phyloP scores from a whole-genome alignment of 2,329 filamentous ascomycete genomes.

The Phialocephala subalpina region DNA sequence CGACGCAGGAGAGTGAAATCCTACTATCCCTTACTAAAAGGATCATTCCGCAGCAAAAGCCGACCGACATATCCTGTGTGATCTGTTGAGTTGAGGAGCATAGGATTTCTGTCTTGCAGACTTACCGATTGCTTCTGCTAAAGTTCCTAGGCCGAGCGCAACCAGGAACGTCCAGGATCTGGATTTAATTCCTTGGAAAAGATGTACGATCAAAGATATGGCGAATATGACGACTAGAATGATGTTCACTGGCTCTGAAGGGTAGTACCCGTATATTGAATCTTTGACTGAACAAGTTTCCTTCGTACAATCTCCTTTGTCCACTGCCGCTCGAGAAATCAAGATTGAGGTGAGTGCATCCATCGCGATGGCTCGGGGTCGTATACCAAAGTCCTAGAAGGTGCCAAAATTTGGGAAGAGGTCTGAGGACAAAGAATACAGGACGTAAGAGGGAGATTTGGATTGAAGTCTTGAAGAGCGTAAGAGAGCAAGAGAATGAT shows the following conservation, averaged over 20 bases:
- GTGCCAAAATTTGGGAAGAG: no score
- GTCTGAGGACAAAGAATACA: no score
- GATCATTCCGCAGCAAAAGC: constrained; percentile 56
- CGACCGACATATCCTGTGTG: constrained; percentile 55
- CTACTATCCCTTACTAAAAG: constrained; percentile 64
- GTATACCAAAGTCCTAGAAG: no score
- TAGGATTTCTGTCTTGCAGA: neutral
- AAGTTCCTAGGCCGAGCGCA: constrained; percentile 55
- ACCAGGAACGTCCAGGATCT: constrained; percentile 58
- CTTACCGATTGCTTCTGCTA: constrained; percentile 58
- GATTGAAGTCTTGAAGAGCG: no score
- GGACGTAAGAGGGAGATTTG: no score
- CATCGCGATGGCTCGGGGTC: neutral
- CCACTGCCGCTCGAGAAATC: neutral
- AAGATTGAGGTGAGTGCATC: neutral
- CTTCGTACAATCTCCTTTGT: constrained; percentile 41
- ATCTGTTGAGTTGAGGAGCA: neutral
- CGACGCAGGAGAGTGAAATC: constrained; percentile 45
- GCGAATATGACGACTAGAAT: constrained; percentile 61
- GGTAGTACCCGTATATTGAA: constrained; percentile 55
- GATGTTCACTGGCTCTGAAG: constrained; percentile 60
- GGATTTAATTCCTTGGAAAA: constrained; percentile 54
- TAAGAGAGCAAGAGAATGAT: no score
- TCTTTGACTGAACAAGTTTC: constrained; percentile 42
- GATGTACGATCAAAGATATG: constrained; percentile 49